Conservation (phyloP, 163 green algal genomes). For the Chlamydomonas reinhardtii region DNA sequence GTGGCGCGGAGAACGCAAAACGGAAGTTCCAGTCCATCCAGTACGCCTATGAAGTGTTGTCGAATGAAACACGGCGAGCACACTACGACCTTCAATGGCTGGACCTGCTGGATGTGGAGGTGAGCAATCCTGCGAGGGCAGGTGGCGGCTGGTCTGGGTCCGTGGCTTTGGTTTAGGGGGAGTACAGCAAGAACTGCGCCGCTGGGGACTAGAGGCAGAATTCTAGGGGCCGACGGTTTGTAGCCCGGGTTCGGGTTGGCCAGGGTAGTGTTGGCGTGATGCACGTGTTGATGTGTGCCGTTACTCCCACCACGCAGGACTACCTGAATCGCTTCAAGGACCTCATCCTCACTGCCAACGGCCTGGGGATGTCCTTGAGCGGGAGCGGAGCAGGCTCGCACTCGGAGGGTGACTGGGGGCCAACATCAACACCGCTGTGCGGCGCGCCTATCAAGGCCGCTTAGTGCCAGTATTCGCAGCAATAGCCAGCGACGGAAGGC, state of each 20-base stretch:
- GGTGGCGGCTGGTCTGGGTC: too few relatives aligned
- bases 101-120: conserved; percentile 35
- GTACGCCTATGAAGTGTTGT: conserved; percentile 41
- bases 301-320: not conserved
- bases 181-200: too few relatives aligned
- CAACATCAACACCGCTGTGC: not conserved
- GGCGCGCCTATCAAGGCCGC: conserved; percentile 16
- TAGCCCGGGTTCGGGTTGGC: too few relatives aligned
- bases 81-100: conserved; percentile 42
- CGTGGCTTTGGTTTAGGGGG: too few relatives aligned
- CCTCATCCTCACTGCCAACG: conserved; percentile 42
- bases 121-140: not conserved
- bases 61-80: not conserved
- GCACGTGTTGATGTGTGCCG: too few relatives aligned
- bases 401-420: not conserved
- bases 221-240: too few relatives aligned
- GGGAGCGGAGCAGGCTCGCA: not conserved
- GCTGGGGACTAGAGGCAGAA: too few relatives aligned
- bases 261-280: too few relatives aligned
- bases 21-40: conserved; percentile 41
- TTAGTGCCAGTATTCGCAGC: not conserved
- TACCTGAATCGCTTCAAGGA: conserved; percentile 44
- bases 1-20: not conserved
- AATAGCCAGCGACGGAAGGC: too few relatives aligned
- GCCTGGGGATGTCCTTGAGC: conserved; percentile 12